These are phyloP conservation scores for Parietichytrium sp. DNA, from an alignment of 108 stramenopile genomes.

Conservation along the genomic window DNA sequence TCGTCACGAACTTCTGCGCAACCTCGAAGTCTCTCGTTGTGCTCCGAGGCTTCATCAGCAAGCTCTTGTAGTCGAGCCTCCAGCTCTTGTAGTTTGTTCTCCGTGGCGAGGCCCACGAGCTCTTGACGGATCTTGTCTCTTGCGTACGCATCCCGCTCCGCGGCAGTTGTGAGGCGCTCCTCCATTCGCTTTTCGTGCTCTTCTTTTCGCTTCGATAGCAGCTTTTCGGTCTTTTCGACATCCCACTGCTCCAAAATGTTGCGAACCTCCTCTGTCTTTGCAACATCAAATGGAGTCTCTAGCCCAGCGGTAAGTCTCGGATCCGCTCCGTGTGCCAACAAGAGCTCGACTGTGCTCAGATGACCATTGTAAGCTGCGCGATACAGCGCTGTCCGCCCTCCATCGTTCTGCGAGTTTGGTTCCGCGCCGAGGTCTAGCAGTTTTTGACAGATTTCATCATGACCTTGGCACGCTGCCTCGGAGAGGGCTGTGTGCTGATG, in stretches of 20 bases:
- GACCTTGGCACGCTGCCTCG: constrained; percentile 52
- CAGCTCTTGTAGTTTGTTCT: constrained; percentile 31
- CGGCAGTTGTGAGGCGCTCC: constrained; percentile 48
- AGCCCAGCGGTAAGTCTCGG: constrained; percentile 28
- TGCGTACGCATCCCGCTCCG: constrained; percentile 50
- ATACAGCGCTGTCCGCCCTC: constrained; percentile 45
- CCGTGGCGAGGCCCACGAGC: constrained; percentile 37
- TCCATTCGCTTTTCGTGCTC: constrained; percentile 38
- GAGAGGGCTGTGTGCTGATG: constrained; percentile 53
- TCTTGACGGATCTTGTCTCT: constrained; percentile 47
- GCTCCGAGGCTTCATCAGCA: constrained; percentile 36
- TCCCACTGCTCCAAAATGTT: constrained; percentile 45
- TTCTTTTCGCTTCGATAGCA: constrained; percentile 37
- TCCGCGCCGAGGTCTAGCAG: constrained; percentile 53
- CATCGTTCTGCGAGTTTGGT: constrained; percentile 47
- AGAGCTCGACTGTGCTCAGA: constrained; percentile 33
- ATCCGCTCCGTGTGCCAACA: constrained; percentile 48
- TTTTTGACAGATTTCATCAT: constrained; percentile 35
- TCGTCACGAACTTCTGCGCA: constrained; percentile 41
- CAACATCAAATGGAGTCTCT: constrained; percentile 52
- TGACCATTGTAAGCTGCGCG: constrained; percentile 52
- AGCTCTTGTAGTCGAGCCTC: constrained; percentile 43
- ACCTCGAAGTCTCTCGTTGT: constrained; percentile 41
- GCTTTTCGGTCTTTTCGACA: constrained; percentile 32
- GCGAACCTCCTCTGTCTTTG: constrained; percentile 45